Base-by-base conservation (phyloP, 1,284 basidiomycete genomes). In the Ganoderma lucidum region DNA sequence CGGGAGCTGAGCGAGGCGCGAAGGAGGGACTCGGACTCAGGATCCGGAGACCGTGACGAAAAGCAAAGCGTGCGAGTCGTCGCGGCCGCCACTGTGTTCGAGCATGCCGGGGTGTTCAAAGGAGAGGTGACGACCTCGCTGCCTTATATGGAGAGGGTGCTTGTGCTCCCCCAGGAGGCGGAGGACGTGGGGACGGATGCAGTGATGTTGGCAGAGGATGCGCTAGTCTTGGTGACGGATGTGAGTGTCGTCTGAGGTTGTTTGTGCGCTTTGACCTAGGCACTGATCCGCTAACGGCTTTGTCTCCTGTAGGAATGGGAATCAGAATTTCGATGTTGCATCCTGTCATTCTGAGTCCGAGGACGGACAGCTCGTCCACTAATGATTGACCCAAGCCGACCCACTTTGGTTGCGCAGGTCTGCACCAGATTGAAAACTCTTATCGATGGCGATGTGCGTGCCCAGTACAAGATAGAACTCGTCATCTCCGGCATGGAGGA, bases 391-490 rank as follows among this genome's bases (percentile, higher is more conserved):
- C 39, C 6, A 56, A 35, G 1, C 56, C 41, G 42, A 15, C 14
- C 17, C 6, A 12, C 17, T 44, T 44, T 44, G 28, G n/a, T 55
- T 9, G 42, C 10, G 3, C 71, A 91, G 90, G 83, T 87, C 39
- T 88, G 83, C 74, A 80, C 70, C 53, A 70, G 78, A 8, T 79
- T 90, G 63, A 79, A 79, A 61, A 69, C 75, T 9, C 60, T 83
- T 28, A 79, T 89, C 19, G 77, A 79, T 28, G 74, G 79, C 6
- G 81, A 83, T 30, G 77, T 81, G 2, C 72, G 70, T 14, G 76
- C 86, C 30, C 87, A 86, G 73, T 89, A 90, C 71, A 81, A 75
- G 30, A 83, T 90, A 65, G 86, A 89, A 69, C 85, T 91, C 32
- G 82, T 82, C 12, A 79, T 82, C 10, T 77, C 83, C 15, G 86